Percentiles rank a stretch among this genome's conserved stretches.
Conservation (phyloP, 148 eudicot genomes). For the Vaccinium macrocarpon region DNA sequence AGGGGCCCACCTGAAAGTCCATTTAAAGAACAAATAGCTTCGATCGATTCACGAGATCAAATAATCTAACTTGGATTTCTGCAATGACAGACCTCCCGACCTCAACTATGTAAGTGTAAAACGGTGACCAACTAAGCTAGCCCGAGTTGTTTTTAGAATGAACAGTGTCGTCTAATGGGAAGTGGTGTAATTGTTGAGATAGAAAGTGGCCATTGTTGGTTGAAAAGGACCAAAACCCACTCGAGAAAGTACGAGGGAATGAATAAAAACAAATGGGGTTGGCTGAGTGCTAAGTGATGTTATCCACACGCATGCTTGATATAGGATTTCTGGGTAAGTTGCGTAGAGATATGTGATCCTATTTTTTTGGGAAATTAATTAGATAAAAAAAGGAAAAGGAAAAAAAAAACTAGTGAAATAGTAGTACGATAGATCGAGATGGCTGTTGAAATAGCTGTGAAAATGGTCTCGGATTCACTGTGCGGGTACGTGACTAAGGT, state of each 20-base stretch:
- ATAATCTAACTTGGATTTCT: too few species aligned
- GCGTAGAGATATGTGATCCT: not conserved
- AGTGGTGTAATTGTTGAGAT: not conserved
- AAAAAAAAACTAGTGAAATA: not conserved
- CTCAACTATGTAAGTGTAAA: too few species aligned
- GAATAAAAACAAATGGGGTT: not conserved
- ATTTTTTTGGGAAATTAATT: not conserved
- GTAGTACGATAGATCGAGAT: not conserved
- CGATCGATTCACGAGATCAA: too few species aligned
- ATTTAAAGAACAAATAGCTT: too few species aligned
- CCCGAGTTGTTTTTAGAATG: too few species aligned
- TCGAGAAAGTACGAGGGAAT: not conserved
- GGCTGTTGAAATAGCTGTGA: not conserved
- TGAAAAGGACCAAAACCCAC: not conserved
- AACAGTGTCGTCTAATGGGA: not conserved
- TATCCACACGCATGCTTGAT: conserved; percentile 10
- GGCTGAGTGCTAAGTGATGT: conserved; percentile 18
- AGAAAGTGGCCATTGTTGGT: not conserved
- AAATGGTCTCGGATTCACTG: not conserved
- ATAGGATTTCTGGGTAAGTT: not conserved
- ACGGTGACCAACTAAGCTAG: too few species aligned
- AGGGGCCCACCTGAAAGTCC: too few species aligned
- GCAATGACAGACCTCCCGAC: too few species aligned
- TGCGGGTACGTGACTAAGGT: not conserved
- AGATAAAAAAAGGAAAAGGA: not conserved